These are phyloP conservation scores for Scutellaria galericulata DNA, from an alignment of 257 asterid species.

Conservation along the genomic window DNA sequence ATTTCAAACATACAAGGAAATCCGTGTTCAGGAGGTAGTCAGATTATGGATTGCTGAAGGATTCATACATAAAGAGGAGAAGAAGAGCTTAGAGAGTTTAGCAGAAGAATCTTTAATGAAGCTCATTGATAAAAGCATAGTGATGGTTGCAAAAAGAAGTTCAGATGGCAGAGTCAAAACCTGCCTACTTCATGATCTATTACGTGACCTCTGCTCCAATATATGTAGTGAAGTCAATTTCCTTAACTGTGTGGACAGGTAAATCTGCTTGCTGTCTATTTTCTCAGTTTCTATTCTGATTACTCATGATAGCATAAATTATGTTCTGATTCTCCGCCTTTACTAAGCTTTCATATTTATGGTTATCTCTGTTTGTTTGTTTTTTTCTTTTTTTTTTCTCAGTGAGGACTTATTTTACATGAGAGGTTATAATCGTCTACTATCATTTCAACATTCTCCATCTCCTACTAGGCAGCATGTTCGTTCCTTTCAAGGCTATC, in stretches of 20 bases:
- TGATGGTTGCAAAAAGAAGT: conserved; percentile 34
- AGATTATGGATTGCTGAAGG: conserved; percentile 46
- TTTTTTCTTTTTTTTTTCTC: background rate
- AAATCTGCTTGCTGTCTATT: background rate
- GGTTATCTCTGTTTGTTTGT: too few species aligned
- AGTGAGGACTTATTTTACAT: background rate
- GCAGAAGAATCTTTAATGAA: conserved; percentile 35
- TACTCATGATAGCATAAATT: background rate
- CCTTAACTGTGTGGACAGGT: background rate
- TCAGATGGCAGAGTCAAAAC: conserved; percentile 37
- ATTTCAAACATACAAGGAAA: conserved; percentile 25
- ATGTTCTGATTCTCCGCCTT: too few species aligned
- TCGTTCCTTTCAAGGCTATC: conserved; percentile 29
- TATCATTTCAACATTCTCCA: background rate
- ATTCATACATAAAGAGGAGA: conserved; percentile 21
- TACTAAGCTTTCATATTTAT: too few species aligned
- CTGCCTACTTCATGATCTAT: conserved; percentile 41
- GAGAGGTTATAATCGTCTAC: background rate
- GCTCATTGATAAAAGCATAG: conserved; percentile 33
- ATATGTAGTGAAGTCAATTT: conserved; percentile 30
- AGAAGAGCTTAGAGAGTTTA: conserved; percentile 24
- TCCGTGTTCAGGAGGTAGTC: conserved; percentile 15
- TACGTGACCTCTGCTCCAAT: conserved; percentile 40
- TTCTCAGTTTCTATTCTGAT: background rate
- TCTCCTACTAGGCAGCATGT: background rate